Conservation (phyloP, 495 filamentous ascomycete species). For the Xylaria intraflava region DNA sequence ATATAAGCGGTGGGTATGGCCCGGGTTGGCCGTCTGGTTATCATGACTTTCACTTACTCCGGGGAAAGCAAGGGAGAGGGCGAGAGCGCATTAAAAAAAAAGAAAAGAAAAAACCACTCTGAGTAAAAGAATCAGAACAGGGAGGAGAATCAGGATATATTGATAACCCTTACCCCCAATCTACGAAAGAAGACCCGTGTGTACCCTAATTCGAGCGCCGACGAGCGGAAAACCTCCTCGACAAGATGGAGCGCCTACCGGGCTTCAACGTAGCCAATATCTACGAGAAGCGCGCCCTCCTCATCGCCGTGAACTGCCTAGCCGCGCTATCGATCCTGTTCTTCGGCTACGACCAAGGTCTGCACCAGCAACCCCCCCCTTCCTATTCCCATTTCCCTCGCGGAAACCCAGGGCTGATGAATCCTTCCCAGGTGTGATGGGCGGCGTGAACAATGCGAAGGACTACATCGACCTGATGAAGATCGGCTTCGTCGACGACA, state of each 20-base stretch:
- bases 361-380: not conserved
- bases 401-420: conserved; percentile 30
- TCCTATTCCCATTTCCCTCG: not conserved
- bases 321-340: conserved; percentile 46
- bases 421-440: conserved; percentile 73
- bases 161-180: too few species aligned
- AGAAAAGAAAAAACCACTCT: too few species aligned
- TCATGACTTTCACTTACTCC: too few species aligned
- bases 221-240: too few species aligned
- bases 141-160: too few species aligned
- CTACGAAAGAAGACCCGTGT: not conserved
- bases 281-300: conserved; percentile 55
- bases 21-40: too few species aligned
- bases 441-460: conserved; percentile 61
- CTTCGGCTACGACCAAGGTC: conserved; percentile 21
- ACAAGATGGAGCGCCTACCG: conserved; percentile 33
- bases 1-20: too few species aligned
- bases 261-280: conserved; percentile 54
- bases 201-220: too few species aligned
- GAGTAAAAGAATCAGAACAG: too few species aligned
- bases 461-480: conserved; percentile 62
- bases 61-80: too few species aligned
- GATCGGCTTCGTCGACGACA: conserved; percentile 52
- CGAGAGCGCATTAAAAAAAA: too few species aligned
- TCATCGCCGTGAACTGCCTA: conserved; percentile 59